A percentile compares a stretch with the other conserved stretches of the same genome.
Evolutionary conservation across 345 rosid genomes (phyloP).

Genomic region (Populus pruinosa): DNA sequence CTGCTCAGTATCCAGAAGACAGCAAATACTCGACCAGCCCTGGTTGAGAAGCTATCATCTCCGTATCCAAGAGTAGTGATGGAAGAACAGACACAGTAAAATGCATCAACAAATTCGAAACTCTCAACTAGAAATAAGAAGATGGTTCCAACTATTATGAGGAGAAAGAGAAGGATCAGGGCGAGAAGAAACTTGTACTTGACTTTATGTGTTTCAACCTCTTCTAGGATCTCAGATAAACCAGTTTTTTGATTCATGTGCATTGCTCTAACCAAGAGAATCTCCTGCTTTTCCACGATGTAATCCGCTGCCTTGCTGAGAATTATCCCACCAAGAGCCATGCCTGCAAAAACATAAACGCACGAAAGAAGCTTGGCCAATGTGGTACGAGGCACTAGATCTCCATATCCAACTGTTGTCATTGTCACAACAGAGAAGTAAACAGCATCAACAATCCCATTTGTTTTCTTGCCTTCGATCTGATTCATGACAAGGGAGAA

Average conservation of each 20-base stretch:
- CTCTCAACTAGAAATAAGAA: constrained; percentile 36
- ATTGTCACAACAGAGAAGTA: constrained; percentile 53
- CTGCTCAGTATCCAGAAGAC: constrained; percentile 55
- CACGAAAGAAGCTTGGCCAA: constrained; percentile 42
- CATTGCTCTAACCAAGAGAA: constrained; percentile 39
- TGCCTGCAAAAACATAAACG: constrained; percentile 43
- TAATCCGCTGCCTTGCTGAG: constrained; percentile 56
- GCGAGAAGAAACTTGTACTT: constrained; percentile 34
- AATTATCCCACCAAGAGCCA: constrained; percentile 44
- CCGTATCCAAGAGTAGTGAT: constrained; percentile 58
- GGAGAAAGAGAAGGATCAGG: constrained; percentile 23
- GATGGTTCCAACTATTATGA: constrained; percentile 29
- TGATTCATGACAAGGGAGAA: constrained; percentile 45
- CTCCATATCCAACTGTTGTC: constrained; percentile 62
- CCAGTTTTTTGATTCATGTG: constrained; percentile 25
- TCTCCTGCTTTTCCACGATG: constrained; percentile 47
- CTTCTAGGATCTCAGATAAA: constrained; percentile 29
- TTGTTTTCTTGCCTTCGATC: constrained; percentile 46
- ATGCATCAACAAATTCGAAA: constrained; percentile 35
- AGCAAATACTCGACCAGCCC: constrained; percentile 44
- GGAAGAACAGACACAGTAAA: constrained; percentile 55
- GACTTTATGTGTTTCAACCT: constrained; percentile 33
- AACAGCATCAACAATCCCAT: constrained; percentile 45
- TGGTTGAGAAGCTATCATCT: constrained; percentile 50
- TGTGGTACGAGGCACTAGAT: constrained; percentile 43